Evolutionary conservation across 169 alveolate genomes (phyloP), one percentile per base, ranked within the genome.

Genomic region (Toxoplasma gondii): DNA sequence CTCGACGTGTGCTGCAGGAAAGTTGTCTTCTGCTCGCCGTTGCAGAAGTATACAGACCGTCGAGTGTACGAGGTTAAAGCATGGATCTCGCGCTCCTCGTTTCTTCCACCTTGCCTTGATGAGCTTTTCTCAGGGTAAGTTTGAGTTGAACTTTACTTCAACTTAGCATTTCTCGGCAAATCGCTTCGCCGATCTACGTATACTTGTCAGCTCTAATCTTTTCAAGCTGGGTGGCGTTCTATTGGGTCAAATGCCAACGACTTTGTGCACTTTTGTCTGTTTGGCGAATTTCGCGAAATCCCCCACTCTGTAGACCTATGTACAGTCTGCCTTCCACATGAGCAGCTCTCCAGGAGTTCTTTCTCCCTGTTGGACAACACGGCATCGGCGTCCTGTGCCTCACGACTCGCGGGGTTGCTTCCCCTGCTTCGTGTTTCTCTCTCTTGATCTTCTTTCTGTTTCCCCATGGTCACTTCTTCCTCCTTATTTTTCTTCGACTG

Each of bases 21-120:
- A 78, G 86, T 78, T 12, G 86, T 78, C n/a, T 78, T 36, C 86
- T 78, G 86, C 43, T 38, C 86, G 9, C 45, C 86, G 10, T n/a
- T 78, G 39, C 39, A n/a, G 27, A n/a, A 38, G 22, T 78, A 19
- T 45, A 78, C 86, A 7, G 86, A 78, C 86, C 86, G 86, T 19
- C 86, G 86, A 78, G 45, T n/a, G 49, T 78, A 78, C 86, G 86
- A 78, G 45, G 86, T 78, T 45, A 78, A 78, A 27, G 86, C 86
- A n/a, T 45, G 86, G 2, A n/a, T 78, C 86, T 22, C n/a, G 74
- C 39, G 44, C n/a, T 36, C 29, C 45, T 78, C 86, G 27, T 78
- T 36, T 45, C 44, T 78, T 10, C 86, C 86, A 1, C 86, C 86
- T 10, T 17, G 9, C 44, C 86, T 78, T 1, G 43, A 41, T 7